These are phyloP conservation scores for Gastrolobium bilobum DNA, from an alignment of 306 rosid species.

Conservation along the genomic window DNA sequence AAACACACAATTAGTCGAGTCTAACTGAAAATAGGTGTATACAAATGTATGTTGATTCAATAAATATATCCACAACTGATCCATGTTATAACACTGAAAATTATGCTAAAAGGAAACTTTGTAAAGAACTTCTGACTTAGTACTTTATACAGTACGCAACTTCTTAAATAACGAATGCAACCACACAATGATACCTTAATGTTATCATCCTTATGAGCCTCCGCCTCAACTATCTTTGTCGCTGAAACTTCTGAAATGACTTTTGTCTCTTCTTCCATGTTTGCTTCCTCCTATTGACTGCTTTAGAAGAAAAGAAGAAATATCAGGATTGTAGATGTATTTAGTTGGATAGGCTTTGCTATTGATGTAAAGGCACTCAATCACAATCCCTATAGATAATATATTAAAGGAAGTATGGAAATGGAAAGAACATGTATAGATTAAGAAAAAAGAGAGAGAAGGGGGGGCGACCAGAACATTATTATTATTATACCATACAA, in stretches of 20 bases:
- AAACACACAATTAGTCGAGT: constrained; percentile 4
- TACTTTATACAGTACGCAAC: constrained; percentile 10
- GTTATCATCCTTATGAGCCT: constrained; percentile 49
- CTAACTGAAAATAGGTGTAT: background rate
- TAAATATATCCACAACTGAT: constrained; percentile 12
- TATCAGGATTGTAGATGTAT: constrained; percentile 8
- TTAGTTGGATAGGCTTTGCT: background rate
- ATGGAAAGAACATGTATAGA: background rate
- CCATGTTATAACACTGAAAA: constrained; percentile 14
- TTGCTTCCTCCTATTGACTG: constrained; percentile 35
- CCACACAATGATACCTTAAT: constrained; percentile 63
- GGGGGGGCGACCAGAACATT: background rate
- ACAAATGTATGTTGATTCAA: constrained; percentile 11
- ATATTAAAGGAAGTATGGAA: background rate
- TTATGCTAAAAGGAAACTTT: constrained; percentile 13
- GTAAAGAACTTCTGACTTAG: background rate
- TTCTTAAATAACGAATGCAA: constrained; percentile 10
- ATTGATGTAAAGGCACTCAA: background rate
- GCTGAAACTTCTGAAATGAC: constrained; percentile 62
- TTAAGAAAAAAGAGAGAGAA: background rate
- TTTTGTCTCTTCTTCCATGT: constrained; percentile 76
- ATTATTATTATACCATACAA: background rate
- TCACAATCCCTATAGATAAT: constrained; percentile 17
- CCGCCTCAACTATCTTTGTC: constrained; percentile 63
- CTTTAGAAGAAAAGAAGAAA: constrained; percentile 34